Percentiles rank a stretch among this genome's conserved stretches.
These are phyloP conservation scores for Cystobasidiaceae sp. DNA, from an alignment of 1,284 basidiomycete species.

Conservation along the genomic window DNA sequence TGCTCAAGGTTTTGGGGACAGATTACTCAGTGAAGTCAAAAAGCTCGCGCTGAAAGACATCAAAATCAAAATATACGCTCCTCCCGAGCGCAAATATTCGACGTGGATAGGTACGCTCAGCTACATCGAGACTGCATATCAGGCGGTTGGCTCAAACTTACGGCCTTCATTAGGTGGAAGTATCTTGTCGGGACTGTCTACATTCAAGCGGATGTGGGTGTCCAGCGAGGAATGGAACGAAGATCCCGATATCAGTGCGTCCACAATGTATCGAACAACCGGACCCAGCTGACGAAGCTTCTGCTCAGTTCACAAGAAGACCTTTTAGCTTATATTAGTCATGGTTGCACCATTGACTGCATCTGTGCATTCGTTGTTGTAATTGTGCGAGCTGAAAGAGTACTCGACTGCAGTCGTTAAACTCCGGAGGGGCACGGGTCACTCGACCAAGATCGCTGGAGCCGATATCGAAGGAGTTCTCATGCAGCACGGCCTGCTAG, in stretches of 20 bases:
- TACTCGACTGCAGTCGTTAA: too few relatives aligned
- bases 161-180: constrained; percentile 48
- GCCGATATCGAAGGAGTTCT: too few relatives aligned
- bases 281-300: neutral
- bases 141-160: neutral
- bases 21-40: constrained; percentile 91
- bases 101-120: constrained; percentile 91
- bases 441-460: too few relatives aligned
- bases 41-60: constrained; percentile 93
- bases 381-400: neutral
- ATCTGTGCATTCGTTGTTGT: neutral
- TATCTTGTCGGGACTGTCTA: constrained; percentile 87
- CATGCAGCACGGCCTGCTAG: too few relatives aligned
- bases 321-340: constrained; percentile 7
- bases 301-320: constrained; percentile 31
- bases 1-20: constrained; percentile 76
- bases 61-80: constrained; percentile 99
- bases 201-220: constrained; percentile 95
- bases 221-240: constrained; percentile 99
- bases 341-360: neutral
- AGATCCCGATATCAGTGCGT: constrained; percentile 79
- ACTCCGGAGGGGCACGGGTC: too few relatives aligned
- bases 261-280: neutral
- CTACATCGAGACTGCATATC: constrained; percentile 27
- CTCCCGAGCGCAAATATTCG: constrained; percentile 98